Evolutionary conservation across 169 alveolate species (phyloP).

Genomic region (Toxoplasma gondii): DNA sequence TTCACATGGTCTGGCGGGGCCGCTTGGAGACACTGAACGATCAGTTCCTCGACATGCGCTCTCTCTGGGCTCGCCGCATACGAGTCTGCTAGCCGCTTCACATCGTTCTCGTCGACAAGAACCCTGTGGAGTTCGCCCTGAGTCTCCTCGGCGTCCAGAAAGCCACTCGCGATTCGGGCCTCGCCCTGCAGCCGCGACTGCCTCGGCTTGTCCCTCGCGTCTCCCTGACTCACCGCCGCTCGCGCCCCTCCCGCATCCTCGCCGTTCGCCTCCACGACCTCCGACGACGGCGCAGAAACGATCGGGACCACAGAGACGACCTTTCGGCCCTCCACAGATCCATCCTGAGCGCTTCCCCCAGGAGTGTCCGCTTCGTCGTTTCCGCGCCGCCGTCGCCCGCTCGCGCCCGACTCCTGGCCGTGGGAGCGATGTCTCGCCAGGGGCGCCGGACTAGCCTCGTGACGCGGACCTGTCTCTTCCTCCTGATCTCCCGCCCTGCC

Average conservation of each 20-base stretch:
- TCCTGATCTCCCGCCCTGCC: not conserved
- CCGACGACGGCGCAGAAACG: not conserved
- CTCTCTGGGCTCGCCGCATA: not conserved
- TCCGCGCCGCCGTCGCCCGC: not conserved
- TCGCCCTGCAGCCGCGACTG: not conserved
- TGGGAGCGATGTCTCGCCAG: not conserved
- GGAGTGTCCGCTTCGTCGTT: not conserved
- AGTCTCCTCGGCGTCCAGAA: conserved; percentile 8
- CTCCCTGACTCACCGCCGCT: not conserved
- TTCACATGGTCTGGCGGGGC: not conserved
- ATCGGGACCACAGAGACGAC: not conserved
- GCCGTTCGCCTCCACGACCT: not conserved
- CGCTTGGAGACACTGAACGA: not conserved
- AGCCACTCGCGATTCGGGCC: not conserved
- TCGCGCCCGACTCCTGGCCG: not conserved
- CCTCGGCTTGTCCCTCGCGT: not conserved
- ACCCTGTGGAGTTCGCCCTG: conserved; percentile 1
- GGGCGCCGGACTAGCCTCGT: not conserved
- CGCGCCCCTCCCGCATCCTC: not conserved
- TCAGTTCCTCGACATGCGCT: not conserved
- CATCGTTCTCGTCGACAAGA: not conserved
- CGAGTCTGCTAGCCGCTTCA: not conserved
- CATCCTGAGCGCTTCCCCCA: not conserved
- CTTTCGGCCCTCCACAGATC: not conserved
- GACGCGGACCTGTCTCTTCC: not conserved